A percentile compares a stretch with the other conserved stretches of the same genome.
phyloP scores from a whole-genome alignment of 2,329 filamentous ascomycete genomes.

The Chaetomium sp. region DNA sequence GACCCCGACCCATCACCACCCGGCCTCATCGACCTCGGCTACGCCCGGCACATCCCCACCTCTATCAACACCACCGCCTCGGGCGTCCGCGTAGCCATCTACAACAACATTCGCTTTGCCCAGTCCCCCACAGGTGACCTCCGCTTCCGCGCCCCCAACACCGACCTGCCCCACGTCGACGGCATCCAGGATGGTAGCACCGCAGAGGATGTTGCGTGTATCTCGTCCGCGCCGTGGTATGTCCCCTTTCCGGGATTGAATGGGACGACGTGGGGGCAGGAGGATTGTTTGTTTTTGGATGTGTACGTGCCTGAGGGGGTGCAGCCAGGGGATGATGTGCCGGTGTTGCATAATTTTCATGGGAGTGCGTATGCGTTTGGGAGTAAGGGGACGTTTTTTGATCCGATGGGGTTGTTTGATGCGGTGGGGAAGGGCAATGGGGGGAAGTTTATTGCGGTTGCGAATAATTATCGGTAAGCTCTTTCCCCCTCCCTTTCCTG shows the following conservation, averaged over 20 bases:
- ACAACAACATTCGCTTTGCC: constrained; percentile 26
- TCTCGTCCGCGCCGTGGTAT: constrained; percentile 5
- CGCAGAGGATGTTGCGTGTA: not conserved
- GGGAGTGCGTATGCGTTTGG: constrained; percentile 21
- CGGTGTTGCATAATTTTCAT: constrained; percentile 19
- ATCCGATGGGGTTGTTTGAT: constrained; percentile 19
- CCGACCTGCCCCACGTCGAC: constrained; percentile 4
- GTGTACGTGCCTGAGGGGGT: constrained; percentile 20
- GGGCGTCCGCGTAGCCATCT: constrained; percentile 17
- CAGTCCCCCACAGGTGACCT: constrained; percentile 21
- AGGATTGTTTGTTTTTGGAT: constrained; percentile 23
- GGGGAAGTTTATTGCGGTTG: constrained; percentile 19
- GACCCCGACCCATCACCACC: too few relatives aligned
- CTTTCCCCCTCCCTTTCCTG: not conserved
- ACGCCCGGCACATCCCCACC: constrained; percentile 16
- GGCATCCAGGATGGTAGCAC: constrained; percentile 12
- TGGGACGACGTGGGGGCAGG: constrained; percentile 19
- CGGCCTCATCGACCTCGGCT: constrained; percentile 2
- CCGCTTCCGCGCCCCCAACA: constrained; percentile 21
- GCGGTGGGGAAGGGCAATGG: constrained; percentile 3
- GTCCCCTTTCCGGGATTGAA: constrained; percentile 7
- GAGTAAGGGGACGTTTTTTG: constrained; percentile 18
- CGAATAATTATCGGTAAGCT: constrained; percentile 19
- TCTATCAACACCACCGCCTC: constrained; percentile 18
- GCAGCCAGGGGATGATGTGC: constrained; percentile 17